Evolutionary conservation across 148 eudicot genomes (phyloP), one percentile per base, ranked within the genome.

Genomic region (Nepenthes gracilis): DNA sequence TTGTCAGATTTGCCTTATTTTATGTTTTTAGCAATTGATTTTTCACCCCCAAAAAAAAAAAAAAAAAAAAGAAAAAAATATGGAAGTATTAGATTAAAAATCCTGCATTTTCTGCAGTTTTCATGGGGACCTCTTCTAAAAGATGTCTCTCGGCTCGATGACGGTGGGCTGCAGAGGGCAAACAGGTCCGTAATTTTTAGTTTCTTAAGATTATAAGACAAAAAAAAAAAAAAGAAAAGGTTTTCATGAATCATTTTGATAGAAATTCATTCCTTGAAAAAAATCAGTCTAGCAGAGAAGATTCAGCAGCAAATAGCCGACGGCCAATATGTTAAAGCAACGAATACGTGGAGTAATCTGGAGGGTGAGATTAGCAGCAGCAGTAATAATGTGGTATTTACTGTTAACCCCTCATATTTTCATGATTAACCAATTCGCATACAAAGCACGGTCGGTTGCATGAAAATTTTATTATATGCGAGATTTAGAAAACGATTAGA

Each of bases 111-210:
- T 15, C 35, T 54, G 68, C 67, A 91, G 97, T 69, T 80, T 43
- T 83, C 97, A 60, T 91, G 97, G 97, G 97, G 80, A 43, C 96
- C 96, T 75, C 81, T 85, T 40, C 79, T 88, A 33, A 80, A 81
- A 71, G 96, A 88, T 68, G 62, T 92, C 5, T 83, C 98, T 35
- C 85, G 98, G 65, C 74, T 92, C 43, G 94, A 92, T 67, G 69
- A 74, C 55, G 70, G 67, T 61, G 98, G 96, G 12, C 9, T 78
- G 23, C 36, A 69, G 54, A 52, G 72, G 23, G 76, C 98, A 65
- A 80, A 75, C 65, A 81, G 84, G 97, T 83, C 53, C 12, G 53
- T 11, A n/a, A 49, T 64, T 73, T 55, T 37, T 2, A 35, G 38
- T 35, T 37, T n/a, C 55, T 60, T 32, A 55, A 4, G 11, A n/a